These are phyloP conservation scores for Paspalum vaginatum DNA, from an alignment of 176 grass and related monocot genomes.

Conservation along the genomic window DNA sequence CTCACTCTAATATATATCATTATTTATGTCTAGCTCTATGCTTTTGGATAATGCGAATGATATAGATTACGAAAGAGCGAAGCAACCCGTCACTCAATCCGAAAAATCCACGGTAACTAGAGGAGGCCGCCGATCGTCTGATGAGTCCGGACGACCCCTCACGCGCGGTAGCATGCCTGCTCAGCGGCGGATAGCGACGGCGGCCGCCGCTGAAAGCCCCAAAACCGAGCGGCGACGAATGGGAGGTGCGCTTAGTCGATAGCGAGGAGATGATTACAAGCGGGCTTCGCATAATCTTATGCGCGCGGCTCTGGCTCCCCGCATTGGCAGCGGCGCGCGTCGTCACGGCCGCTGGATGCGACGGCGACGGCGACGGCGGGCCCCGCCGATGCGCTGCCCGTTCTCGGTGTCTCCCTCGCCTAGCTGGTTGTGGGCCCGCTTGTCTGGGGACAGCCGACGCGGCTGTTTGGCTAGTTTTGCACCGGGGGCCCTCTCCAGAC, in stretches of 20 bases:
- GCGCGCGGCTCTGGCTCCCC: conserved; percentile 25
- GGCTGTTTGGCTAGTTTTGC: background rate
- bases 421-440: too few relatives aligned
- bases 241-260: background rate
- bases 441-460: background rate
- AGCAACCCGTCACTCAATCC: too few relatives aligned
- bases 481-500: too few relatives aligned
- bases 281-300: background rate
- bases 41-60: too few relatives aligned
- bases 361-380: background rate
- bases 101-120: too few relatives aligned
- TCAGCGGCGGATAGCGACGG: background rate
- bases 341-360: background rate
- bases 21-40: too few relatives aligned
- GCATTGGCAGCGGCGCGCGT: conserved; percentile 2
- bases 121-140: too few relatives aligned
- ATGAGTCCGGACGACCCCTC: too few relatives aligned
- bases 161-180: too few relatives aligned
- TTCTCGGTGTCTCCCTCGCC: background rate
- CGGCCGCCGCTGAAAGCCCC: background rate
- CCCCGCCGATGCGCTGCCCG: background rate
- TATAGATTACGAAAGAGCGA: too few relatives aligned
- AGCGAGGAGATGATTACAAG: background rate
- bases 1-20: too few relatives aligned
- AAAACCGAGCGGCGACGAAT: background rate